Evolutionary conservation across 2,329 filamentous ascomycete genomes (phyloP), one percentile per base, ranked within the genome.

Genomic region (Tolypocladium amazonense): DNA sequence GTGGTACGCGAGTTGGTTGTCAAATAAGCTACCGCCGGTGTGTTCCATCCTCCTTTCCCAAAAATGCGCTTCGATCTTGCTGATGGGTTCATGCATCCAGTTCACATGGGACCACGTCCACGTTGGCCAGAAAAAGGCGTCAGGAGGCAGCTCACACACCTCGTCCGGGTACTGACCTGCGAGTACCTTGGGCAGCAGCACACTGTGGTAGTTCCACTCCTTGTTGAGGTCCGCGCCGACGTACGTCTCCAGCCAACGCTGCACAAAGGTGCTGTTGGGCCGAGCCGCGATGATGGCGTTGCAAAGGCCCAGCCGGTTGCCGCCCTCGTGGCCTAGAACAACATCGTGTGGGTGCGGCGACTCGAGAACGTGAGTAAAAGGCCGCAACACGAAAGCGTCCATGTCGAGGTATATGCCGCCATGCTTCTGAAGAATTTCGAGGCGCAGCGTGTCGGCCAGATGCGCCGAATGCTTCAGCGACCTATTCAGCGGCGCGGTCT

Each of bases 51-150:
- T 47, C 7, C 23, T 23, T 25, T 39, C 37, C 62, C 62, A 65
- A 35, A 50, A 27, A 27, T 45, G 33, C 6, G 62, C 55, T 27
- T 63, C 56, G 14, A 43, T 30, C n/a, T 25, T 8, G n/a, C 37
- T 33, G 2, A 65, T 33, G 25, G 45, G 54, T 57, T 63, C 56
- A 47, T 65, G 63, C 62, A 65, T 65, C 62, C 62, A 65, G 20
- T 45, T 43, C 2, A 65, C 57, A n/a, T 63, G 62, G 6, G 52
- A 30, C 58, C 56, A 61, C 14, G 63, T 61, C 62, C 62, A 63
- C 2, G 62, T 63, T 25, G 63, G 63, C 62, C 62, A 63, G 37
- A 62, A 62, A 50, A 65, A 65, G 30, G 62, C 59, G 20, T 59
- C 58, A 2, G 63, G 62, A 4, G 63, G 60, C 8, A 63, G 52